Conservation (phyloP, 257 asterid genomes). For the Fraxinus cuspidata region DNA sequence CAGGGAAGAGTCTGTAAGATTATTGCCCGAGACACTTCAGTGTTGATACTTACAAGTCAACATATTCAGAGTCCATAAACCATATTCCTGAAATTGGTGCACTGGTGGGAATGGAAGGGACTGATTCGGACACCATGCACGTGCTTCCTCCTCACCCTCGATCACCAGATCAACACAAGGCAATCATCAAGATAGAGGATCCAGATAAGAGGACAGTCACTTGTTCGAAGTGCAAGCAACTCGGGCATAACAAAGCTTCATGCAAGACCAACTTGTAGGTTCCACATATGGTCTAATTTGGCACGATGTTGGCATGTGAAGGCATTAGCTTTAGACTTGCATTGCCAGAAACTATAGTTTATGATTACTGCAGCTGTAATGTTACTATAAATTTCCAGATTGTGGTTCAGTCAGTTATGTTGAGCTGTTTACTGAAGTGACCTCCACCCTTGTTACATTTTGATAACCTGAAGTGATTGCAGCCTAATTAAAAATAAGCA, state of each 20-base stretch:
- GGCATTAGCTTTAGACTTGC: neutral
- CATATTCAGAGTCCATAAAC: constrained; percentile 56
- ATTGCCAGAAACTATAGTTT: neutral
- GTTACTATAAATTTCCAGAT: neutral
- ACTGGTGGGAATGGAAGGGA: constrained; percentile 39
- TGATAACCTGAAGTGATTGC: neutral
- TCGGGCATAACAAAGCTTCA: constrained; percentile 88
- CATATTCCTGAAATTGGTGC: constrained; percentile 49
- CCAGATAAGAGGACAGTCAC: constrained; percentile 81
- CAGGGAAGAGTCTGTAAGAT: constrained; percentile 57
- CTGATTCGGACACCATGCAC: constrained; percentile 38
- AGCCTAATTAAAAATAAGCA: neutral
- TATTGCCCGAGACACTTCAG: constrained; percentile 64
- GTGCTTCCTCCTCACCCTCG: constrained; percentile 72
- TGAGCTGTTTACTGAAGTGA: neutral
- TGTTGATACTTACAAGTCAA: constrained; percentile 50
- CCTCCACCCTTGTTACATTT: neutral
- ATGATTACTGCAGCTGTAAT: constrained; percentile 1
- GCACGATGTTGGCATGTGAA: neutral
- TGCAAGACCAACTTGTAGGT: constrained; percentile 55
- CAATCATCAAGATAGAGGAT: constrained; percentile 49
- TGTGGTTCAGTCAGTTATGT: neutral
- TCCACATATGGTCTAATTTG: neutral
- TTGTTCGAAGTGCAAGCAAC: constrained; percentile 83
- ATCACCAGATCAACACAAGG: constrained; percentile 41